Percentiles rank a stretch among this genome's conserved stretches.
Evolutionary conservation across 495 filamentous ascomycete genomes (phyloP).

Genomic region (Neurospora sp.): DNA sequence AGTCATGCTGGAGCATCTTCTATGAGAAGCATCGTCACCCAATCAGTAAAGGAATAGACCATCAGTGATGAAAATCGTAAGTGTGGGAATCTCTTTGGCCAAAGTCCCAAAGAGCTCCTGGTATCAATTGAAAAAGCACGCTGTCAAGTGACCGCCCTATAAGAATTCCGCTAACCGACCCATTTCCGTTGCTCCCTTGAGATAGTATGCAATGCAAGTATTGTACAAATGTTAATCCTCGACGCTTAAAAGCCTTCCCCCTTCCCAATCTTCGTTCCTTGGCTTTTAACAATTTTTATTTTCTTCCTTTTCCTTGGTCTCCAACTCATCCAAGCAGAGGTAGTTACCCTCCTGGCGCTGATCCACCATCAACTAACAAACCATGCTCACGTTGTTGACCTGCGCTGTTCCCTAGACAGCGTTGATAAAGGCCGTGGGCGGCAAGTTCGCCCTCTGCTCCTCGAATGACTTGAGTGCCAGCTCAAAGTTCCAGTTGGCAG

Average conservation of each 20-base stretch:
- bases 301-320: not conserved
- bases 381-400: not conserved
- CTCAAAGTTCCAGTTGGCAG: slow-evolving; percentile 65
- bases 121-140: not conserved
- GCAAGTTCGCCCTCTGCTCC: slow-evolving; percentile 36
- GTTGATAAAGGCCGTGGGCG: slow-evolving; percentile 26
- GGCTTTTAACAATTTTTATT: not conserved
- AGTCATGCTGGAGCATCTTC: not conserved
- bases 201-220: not conserved
- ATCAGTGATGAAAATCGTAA: not conserved
- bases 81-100: not conserved
- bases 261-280: not conserved
- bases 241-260: not conserved
- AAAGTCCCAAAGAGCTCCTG: not conserved
- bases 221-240: not conserved
- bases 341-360: not conserved
- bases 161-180: not conserved
- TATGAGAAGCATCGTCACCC: not conserved
- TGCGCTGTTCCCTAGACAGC: slow-evolving; percentile 2
- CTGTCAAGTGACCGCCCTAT: not conserved
- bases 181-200: not conserved
- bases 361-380: not conserved
- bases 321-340: not conserved
- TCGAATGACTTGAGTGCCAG: slow-evolving; percentile 57
- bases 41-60: not conserved